Conservation (phyloP, 768 basidiomycete genomes). For the Boletus edulis region DNA sequence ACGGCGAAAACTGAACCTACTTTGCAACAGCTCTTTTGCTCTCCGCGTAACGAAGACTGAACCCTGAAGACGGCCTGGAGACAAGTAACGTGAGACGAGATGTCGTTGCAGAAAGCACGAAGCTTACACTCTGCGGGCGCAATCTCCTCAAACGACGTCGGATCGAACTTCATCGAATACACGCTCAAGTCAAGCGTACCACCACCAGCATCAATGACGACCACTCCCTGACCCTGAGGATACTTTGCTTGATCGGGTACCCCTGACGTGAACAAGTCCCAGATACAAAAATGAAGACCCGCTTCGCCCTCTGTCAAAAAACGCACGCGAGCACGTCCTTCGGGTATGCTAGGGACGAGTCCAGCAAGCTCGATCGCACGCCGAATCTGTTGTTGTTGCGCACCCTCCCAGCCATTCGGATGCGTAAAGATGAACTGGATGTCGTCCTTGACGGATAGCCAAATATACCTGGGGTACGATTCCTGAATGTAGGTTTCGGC, state of each 20-base stretch:
- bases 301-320: constrained; percentile 64
- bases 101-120: neutral
- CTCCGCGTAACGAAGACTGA: constrained; percentile 35
- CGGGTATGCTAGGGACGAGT: constrained; percentile 39
- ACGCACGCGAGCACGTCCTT: constrained; percentile 40
- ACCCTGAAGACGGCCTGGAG: constrained; percentile 37
- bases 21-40: constrained; percentile 28
- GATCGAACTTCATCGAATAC: constrained; percentile 35
- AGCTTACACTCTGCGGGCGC: constrained; percentile 29
- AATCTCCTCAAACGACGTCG: constrained; percentile 36
- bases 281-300: constrained; percentile 53
- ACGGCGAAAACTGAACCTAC: constrained; percentile 19
- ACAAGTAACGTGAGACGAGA: neutral
- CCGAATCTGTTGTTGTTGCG: constrained; percentile 53
- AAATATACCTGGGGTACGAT: constrained; percentile 40
- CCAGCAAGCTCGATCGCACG: constrained; percentile 49
- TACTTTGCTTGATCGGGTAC: constrained; percentile 1
- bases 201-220: constrained; percentile 51
- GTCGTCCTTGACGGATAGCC: constrained; percentile 38
- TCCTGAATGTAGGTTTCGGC: constrained; percentile 44
- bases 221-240: constrained; percentile 30
- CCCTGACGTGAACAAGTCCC: constrained; percentile 25
- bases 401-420: constrained; percentile 63
- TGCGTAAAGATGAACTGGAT: constrained; percentile 55
- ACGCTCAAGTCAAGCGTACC: constrained; percentile 40